Evolutionary conservation across 805 yeast species (phyloP), one percentile per base, ranked within the genome.

Genomic region (Metschnikowia peoriensis): DNA sequence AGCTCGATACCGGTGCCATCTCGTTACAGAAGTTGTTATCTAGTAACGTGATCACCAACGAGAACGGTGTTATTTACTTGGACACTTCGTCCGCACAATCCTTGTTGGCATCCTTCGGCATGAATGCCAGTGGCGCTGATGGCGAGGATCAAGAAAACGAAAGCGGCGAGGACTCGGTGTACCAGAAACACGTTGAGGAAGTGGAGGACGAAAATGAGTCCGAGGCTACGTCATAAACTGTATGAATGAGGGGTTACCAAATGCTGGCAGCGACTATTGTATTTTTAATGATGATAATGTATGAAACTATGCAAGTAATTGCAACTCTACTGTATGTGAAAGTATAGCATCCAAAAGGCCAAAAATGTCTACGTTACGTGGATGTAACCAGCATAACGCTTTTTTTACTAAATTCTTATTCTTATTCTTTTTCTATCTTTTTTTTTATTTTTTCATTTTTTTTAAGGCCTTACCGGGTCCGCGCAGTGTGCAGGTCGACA

Each of bases 51-150:
- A 73, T 80, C 51, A 77, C 83, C 45, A 81, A 82, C 51, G 81
- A 81, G 57, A 81, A 84, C 62, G 87, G 87, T 41, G 85, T 84
- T 28, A 80, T 84, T 48, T 84, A 83, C 64, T 75, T 84, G 57
- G 86, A 84, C 61, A 83, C 84, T 7, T 72, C 85, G 38, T 77
- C 85, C 10, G 80, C 87, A 27, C 81, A 82, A 53, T 81, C 85
- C n/a, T 78, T 84, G 61, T 71, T 85, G 62, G 85, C 85, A 37
- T 77, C 75, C 52, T 75, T 75, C 55, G 76, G 76, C 29, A 64
- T 64, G 54, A 63, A 69, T 16, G 70, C 70, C 34, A 51, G 39
- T 9, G 56, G 44, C 22, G 57, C 46, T n/a, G 63, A 63, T 34
- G 70, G 65, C 37, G 72, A 66, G 16, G 68, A 60, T 28, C 63